Conservation (phyloP, 2,329 filamentous ascomycete genomes). For the Cladophialophora bantiana region DNA sequence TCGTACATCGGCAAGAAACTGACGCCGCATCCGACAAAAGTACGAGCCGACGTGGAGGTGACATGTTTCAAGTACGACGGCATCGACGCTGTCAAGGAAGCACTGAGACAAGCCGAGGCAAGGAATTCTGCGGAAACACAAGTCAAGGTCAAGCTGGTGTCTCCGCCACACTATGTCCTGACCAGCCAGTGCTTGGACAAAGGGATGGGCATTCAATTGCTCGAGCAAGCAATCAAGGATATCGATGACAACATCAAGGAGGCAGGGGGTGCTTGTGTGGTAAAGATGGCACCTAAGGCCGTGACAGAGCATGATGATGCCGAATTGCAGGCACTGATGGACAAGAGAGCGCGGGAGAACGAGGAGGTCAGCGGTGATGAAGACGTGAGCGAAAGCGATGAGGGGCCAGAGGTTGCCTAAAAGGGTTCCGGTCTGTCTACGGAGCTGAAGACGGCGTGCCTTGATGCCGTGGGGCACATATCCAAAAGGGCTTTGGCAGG, state of each 20-base stretch:
- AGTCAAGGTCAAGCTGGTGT: conserved; percentile 98
- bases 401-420: conserved; percentile 61
- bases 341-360: conserved; percentile 98
- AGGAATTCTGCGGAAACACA: conserved; percentile 91
- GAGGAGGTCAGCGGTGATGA: conserved; percentile 97
- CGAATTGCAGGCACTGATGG: conserved; percentile 96
- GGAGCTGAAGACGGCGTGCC: neutral
- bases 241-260: conserved; percentile 81
- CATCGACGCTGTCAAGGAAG: conserved; percentile 96
- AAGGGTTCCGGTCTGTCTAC: neutral
- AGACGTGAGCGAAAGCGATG: conserved; percentile 93
- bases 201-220: conserved; percentile 77
- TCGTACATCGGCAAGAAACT: conserved; percentile 96
- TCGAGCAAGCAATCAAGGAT: conserved; percentile 89
- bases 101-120: conserved; percentile 87
- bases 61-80: conserved; percentile 96
- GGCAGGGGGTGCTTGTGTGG: conserved; percentile 78
- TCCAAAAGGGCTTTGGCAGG: conserved; percentile 3
- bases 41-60: conserved; percentile 96
- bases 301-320: conserved; percentile 99
- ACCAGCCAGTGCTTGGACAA: conserved; percentile 97
- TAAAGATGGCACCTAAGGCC: conserved; percentile 99
- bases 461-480: neutral
- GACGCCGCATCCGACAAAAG: conserved; percentile 98
- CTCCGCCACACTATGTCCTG: conserved; percentile 93